A percentile compares a stretch with the other conserved stretches of the same genome.
These are phyloP conservation scores for Leishmania turanica DNA, from an alignment of 208 protist genomes.

Conservation along the genomic window DNA sequence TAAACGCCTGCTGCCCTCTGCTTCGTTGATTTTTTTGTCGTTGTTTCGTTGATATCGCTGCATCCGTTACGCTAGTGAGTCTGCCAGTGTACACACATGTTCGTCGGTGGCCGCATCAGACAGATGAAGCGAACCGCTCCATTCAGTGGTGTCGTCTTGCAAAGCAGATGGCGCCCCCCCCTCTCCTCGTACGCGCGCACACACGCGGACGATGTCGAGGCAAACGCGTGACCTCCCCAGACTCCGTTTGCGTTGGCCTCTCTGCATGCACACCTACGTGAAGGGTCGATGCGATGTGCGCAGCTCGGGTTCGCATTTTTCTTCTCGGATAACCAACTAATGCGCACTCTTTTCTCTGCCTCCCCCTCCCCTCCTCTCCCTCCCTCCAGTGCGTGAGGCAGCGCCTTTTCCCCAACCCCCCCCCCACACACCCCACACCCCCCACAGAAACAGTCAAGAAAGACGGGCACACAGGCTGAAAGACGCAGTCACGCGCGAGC, in stretches of 20 bases:
- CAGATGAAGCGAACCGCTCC: background rate
- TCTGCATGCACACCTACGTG: background rate
- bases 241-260: background rate
- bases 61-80: background rate
- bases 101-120: background rate
- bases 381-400: background rate
- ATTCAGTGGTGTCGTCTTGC: background rate
- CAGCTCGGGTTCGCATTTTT: background rate
- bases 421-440: background rate
- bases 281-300: background rate
- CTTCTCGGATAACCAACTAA: background rate
- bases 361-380: background rate
- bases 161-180: background rate
- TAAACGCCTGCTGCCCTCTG: conserved; percentile 3
- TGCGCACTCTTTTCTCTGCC: background rate
- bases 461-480: background rate
- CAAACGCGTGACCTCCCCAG: background rate
- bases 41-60: background rate
- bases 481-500: background rate
- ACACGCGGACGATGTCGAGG: background rate
- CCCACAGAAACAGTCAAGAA: background rate
- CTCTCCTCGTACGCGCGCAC: background rate
- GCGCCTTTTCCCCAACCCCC: background rate
- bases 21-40: background rate
- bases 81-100: background rate